These are phyloP conservation scores for Blastocystis sp. DNA, from an alignment of 352 stramenopile genomes.

Conservation along the genomic window DNA sequence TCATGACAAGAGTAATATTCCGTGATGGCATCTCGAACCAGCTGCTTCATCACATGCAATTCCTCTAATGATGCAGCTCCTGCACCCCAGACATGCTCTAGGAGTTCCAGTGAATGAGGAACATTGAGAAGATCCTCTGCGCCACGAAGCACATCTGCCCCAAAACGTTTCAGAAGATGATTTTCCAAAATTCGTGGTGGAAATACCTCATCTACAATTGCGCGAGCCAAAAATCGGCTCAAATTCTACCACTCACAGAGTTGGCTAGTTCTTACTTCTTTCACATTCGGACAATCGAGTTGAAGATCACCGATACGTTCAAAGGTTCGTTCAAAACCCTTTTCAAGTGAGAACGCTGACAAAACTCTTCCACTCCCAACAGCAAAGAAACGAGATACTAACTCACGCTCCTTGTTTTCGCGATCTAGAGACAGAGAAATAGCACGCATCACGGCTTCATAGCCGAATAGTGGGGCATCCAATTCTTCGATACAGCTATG, in stretches of 20 bases:
- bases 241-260: conserved; percentile 54
- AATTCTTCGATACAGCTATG: conserved; percentile 73
- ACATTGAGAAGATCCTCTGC: conserved; percentile 59
- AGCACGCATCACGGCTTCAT: conserved; percentile 88
- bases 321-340: conserved; percentile 92
- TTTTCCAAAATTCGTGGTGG: conserved; percentile 94
- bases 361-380: conserved; percentile 80
- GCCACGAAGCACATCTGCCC: conserved; percentile 73
- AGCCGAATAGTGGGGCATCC: conserved; percentile 75
- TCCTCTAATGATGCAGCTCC: conserved; percentile 85
- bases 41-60: conserved; percentile 84
- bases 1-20: conserved; percentile 50
- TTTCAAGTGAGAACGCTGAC: conserved; percentile 73
- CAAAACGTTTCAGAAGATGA: conserved; percentile 86
- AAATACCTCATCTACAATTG: conserved; percentile 96
- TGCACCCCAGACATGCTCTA: conserved; percentile 92
- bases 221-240: conserved; percentile 87
- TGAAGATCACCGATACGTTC: conserved; percentile 90
- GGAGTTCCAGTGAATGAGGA: conserved; percentile 83
- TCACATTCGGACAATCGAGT: conserved; percentile 87
- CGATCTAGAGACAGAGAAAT: conserved; percentile 92
- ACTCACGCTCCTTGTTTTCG: conserved; percentile 84
- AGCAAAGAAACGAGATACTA: conserved; percentile 86
- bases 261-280: conserved; percentile 64
- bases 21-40: conserved; percentile 73